These are phyloP conservation scores for Capronia americana DNA, from an alignment of 2,329 filamentous ascomycete species.

Conservation along the genomic window DNA sequence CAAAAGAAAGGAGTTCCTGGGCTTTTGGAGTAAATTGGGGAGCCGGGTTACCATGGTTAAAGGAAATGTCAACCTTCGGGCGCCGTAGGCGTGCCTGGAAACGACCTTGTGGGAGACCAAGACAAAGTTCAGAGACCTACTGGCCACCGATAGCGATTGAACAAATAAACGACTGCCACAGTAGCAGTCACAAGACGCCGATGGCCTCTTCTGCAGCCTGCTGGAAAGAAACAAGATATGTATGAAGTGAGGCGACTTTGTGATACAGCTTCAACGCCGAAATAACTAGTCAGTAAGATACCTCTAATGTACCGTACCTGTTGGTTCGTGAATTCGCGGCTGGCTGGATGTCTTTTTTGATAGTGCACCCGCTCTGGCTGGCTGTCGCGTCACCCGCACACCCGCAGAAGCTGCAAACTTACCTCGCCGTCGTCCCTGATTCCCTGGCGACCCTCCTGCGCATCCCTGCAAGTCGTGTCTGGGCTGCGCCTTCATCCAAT, in stretches of 20 bases:
- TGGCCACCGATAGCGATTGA: conserved; percentile 11
- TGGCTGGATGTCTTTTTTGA: conserved; percentile 13
- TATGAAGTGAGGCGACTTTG: conserved; percentile 2
- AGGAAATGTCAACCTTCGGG: neutral
- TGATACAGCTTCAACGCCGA: conserved; percentile 18
- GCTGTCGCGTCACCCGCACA: conserved; percentile 31
- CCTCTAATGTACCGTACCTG: conserved; percentile 8
- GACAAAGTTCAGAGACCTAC: conserved; percentile 6
- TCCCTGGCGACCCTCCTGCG: conserved; percentile 20
- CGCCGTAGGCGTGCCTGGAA: conserved; percentile 18
- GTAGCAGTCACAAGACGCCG: conserved; percentile 14
- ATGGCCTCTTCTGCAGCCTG: conserved; percentile 2
- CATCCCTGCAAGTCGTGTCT: conserved; percentile 36
- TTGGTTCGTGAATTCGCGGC: conserved; percentile 12
- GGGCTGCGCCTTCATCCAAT: conserved; percentile 33
- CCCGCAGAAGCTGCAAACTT: conserved; percentile 21
- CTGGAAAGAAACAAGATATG: conserved; percentile 7
- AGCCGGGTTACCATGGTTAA: conserved; percentile 1
- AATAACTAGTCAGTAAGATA: conserved; percentile 7
- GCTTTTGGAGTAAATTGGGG: neutral
- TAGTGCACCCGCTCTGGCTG: conserved; percentile 18
- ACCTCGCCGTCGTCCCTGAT: conserved; percentile 30
- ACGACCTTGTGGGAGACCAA: conserved; percentile 17
- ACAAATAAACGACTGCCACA: conserved; percentile 31
- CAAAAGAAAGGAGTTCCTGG: neutral